Base-by-base conservation (phyloP, 768 basidiomycete genomes). In the Leccinellum albellum region DNA sequence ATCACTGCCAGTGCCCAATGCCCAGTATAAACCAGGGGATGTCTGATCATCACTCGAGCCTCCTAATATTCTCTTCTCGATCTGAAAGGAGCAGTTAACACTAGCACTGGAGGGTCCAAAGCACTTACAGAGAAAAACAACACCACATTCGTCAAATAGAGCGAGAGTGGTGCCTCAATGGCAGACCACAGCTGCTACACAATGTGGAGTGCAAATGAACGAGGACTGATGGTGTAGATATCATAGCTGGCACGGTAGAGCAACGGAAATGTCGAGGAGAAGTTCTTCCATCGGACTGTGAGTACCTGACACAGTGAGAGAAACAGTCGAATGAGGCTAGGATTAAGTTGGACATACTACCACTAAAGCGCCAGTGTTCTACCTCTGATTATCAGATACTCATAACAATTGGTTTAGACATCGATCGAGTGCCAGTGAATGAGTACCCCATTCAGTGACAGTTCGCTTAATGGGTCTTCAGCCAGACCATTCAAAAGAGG, bases 141-240 rank as follows among this genome's bases (percentile, higher is more conserved):
- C n/a, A 68, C 20, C 17, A 28, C 48, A 14, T 68, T 70, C 14
- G 66, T 61, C 20, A 70, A 54, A 56, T 68, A 66, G 15, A 69
- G 56, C 12, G 58, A 62, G 21, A 70, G 55, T 3, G 68, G 48
- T 0, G 9, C 24, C 21, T 66, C 62, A 12, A 68, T 53, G 7
- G 66, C 56, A 37, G 33, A 51, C 68, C 68, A 70, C 7, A 62
- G 24, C 14, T 64, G 45, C 1, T 48, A 31, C 17, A 66, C 2
- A 3, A 66, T 24, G 15, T 20, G 31, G 26, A 61, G 23, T 21
- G 6, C 29, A 23, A 69, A 67, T 26, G 62, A 26, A 7, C 26
- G 50, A 45, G 67, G 68, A 24, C 59, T 65, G 32, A 69, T 58
- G 3, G 53, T 28, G n/a, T 70, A 61, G 5, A 69, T 48, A 17